A percentile compares a stretch with the other conserved stretches of the same genome.
These are phyloP conservation scores for Pseudogymnoascus sp. DNA, from an alignment of 2,329 filamentous ascomycete genomes.

Conservation along the genomic window DNA sequence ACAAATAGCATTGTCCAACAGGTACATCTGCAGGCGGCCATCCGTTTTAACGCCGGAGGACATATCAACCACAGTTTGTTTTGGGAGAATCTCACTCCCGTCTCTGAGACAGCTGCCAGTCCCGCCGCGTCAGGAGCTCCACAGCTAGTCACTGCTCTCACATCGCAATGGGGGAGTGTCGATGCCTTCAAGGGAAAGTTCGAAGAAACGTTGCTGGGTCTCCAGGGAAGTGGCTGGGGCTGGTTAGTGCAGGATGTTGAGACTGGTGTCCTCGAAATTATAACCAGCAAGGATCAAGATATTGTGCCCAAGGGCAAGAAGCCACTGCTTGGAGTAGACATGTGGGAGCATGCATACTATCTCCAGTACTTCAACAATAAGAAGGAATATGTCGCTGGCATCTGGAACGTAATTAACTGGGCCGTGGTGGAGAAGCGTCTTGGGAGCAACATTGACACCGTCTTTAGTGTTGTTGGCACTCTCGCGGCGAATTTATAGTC, in stretches of 20 bases:
- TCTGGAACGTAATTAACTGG: slow-evolving; percentile 77
- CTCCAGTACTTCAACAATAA: slow-evolving; percentile 74
- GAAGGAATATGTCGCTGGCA: slow-evolving; percentile 65
- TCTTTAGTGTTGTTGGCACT: slow-evolving; percentile 16
- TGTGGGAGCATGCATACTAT: slow-evolving; percentile 94
- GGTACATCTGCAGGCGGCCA: slow-evolving; percentile 58
- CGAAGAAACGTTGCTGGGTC: slow-evolving; percentile 54
- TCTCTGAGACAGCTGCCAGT: slow-evolving; percentile 49
- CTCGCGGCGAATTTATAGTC: slow-evolving; percentile 4
- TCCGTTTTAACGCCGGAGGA: slow-evolving; percentile 86
- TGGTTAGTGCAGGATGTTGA: slow-evolving; percentile 66
- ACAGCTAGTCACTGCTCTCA: slow-evolving; percentile 53
- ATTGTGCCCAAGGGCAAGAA: slow-evolving; percentile 57
- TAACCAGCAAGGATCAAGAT: slow-evolving; percentile 83
- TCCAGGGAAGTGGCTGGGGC: slow-evolving; percentile 83
- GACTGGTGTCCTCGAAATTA: slow-evolving; percentile 56
- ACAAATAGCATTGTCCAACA: slow-evolving; percentile 55
- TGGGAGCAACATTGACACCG: slow-evolving; percentile 36
- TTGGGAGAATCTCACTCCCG: slow-evolving; percentile 73
- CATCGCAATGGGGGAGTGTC: slow-evolving; percentile 59
- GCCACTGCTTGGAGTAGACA: slow-evolving; percentile 73
- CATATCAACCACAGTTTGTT: slow-evolving; percentile 92
- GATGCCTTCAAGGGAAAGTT: slow-evolving; percentile 60
- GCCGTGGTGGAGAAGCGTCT: slow-evolving; percentile 59
- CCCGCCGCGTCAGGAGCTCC: slow-evolving; percentile 42